phyloP scores from a whole-genome alignment of 192 early-diverging fungal genomes.

The Chytriomyces hyalinus region DNA sequence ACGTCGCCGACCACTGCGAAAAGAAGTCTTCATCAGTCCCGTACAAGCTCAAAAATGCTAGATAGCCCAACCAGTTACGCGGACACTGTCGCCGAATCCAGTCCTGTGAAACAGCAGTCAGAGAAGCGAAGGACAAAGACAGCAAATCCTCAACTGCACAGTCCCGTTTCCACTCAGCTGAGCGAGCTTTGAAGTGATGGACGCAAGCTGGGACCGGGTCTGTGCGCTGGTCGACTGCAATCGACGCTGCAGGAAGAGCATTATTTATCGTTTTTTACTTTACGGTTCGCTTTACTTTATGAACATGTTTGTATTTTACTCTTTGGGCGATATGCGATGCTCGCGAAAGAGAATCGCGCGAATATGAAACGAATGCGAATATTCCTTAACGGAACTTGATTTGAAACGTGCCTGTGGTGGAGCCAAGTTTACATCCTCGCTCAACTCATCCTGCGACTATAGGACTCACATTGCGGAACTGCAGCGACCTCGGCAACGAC shows the following conservation, averaged over 20 bases:
- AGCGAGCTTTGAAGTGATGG: too few species aligned
- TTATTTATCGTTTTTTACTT: slow-evolving; percentile 98
- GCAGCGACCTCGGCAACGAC: slow-evolving; percentile 85
- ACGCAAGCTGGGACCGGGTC: too few species aligned
- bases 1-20: slow-evolving; percentile 42
- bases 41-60: too few species aligned
- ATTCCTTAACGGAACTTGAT: slow-evolving; percentile 22
- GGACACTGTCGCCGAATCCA: background rate
- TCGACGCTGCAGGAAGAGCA: slow-evolving; percentile 56
- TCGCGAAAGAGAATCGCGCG: too few species aligned
- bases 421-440: background rate
- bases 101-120: background rate
- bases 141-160: too few species aligned
- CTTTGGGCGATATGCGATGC: too few species aligned
- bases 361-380: too few species aligned
- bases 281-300: slow-evolving; percentile 64
- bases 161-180: too few species aligned
- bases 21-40: too few species aligned
- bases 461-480: slow-evolving; percentile 52
- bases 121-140: too few species aligned
- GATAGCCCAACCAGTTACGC: background rate
- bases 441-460: background rate
- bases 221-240: slow-evolving; percentile 30
- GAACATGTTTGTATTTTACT: slow-evolving; percentile 19
- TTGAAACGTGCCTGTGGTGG: slow-evolving; percentile 39